Conservation (phyloP, 2,329 filamentous ascomycete genomes). For the Ascosphaera apis region DNA sequence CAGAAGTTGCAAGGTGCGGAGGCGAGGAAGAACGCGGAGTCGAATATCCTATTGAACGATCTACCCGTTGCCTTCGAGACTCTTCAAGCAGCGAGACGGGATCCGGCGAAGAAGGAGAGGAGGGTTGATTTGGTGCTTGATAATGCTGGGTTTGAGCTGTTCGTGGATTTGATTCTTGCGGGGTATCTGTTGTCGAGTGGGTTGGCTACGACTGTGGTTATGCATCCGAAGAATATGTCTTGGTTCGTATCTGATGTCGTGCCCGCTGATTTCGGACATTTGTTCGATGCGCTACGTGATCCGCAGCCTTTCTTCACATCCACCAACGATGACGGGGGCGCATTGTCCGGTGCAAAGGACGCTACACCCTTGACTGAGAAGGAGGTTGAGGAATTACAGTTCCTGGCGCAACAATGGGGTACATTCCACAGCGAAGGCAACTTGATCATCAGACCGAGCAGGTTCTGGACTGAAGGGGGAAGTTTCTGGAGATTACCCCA, state of each 20-base stretch:
- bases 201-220: slow-evolving; percentile 63
- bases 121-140: slow-evolving; percentile 88
- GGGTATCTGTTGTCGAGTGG: slow-evolving; percentile 70
- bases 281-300: slow-evolving; percentile 56
- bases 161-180: slow-evolving; percentile 77
- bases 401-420: slow-evolving; percentile 66
- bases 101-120: slow-evolving; percentile 39
- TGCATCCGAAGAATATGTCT: slow-evolving; percentile 85
- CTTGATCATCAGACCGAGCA: slow-evolving; percentile 58
- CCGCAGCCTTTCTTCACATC: slow-evolving; percentile 60
- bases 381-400: slow-evolving; percentile 44
- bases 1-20: slow-evolving; percentile 84
- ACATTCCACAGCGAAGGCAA: slow-evolving; percentile 60
- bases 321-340: slow-evolving; percentile 35
- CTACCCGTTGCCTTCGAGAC: slow-evolving; percentile 47
- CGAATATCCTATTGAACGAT: slow-evolving; percentile 83
- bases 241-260: slow-evolving; percentile 98
- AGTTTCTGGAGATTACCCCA: slow-evolving; percentile 72
- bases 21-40: slow-evolving; percentile 64
- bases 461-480: slow-evolving; percentile 75
- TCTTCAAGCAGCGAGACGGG: slow-evolving; percentile 40
- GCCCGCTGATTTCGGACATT: slow-evolving; percentile 60
- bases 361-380: slow-evolving; percentile 40
- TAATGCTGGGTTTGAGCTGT: slow-evolving; percentile 93
- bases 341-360: slow-evolving; percentile 30